These are phyloP conservation scores for Lenzites betulinus DNA, from an alignment of 768 basidiomycete species.

Conservation along the genomic window DNA sequence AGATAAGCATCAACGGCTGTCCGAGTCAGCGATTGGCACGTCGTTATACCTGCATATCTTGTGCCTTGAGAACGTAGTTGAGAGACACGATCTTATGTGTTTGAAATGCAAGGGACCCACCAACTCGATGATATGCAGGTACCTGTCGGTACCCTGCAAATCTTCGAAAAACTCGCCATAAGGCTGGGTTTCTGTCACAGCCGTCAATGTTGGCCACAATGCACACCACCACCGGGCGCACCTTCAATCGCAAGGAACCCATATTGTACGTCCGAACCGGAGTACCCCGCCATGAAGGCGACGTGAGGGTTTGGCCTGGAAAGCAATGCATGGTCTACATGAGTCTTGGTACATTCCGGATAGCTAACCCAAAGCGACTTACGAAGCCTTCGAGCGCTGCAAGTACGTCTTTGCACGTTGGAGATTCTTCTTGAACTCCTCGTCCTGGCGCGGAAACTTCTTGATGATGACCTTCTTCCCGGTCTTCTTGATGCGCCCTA, in stretches of 20 bases:
- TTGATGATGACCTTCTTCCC: constrained; percentile 1
- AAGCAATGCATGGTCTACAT: not conserved
- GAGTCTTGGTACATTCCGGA: too few relatives aligned
- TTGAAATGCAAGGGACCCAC: not conserved
- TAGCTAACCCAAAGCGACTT: too few relatives aligned
- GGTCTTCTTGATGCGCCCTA: not conserved
- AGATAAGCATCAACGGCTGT: not conserved
- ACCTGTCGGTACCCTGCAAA: not conserved
- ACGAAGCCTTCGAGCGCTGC: constrained; percentile 1
- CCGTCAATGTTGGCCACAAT: not conserved
- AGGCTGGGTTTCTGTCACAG: not conserved
- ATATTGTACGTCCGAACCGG: not conserved
- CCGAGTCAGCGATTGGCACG: not conserved
- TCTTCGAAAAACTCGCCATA: not conserved
- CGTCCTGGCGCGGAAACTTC: not conserved
- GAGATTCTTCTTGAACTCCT: not conserved
- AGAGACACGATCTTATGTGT: not conserved
- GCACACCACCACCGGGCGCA: not conserved
- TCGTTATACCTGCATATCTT: not conserved
- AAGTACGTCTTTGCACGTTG: not conserved
- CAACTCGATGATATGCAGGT: not conserved
- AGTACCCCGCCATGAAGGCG: not conserved
- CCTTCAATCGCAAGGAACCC: constrained; percentile 1
- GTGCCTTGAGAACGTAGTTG: not conserved
- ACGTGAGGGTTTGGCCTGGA: constrained; percentile 2